These are phyloP conservation scores for Chaetoceros tenuissimus DNA, from an alignment of 108 stramenopile species.

Conservation along the genomic window DNA sequence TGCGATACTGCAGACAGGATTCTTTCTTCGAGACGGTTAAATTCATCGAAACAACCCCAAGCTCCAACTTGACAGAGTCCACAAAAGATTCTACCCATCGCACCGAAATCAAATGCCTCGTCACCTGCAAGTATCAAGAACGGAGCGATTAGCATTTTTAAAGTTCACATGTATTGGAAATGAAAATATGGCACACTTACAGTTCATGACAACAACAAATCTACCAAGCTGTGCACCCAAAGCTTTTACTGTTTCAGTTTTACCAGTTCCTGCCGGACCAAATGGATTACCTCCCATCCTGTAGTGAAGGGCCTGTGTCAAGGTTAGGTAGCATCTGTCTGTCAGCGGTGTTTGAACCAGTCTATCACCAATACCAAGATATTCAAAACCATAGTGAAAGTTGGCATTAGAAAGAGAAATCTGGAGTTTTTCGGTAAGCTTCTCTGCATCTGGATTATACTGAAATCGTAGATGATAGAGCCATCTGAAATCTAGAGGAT, in stretches of 20 bases:
- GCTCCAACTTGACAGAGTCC: conserved; percentile 97
- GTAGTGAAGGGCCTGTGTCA: conserved; percentile 95
- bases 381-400: conserved; percentile 97
- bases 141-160: no score
- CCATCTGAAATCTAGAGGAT: conserved; percentile 82
- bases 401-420: conserved; percentile 90
- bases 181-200: conserved; percentile 26
- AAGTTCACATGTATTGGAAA: no score
- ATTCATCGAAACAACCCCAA: conserved; percentile 95
- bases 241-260: conserved; percentile 97
- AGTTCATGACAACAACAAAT: conserved; percentile 97
- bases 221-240: conserved; percentile 94
- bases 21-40: conserved; percentile 96
- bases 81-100: conserved; percentile 96
- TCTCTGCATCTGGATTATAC: conserved; percentile 65
- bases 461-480: conserved; percentile 87
- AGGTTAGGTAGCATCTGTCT: conserved; percentile 94
- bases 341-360: conserved; percentile 97
- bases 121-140: conserved; percentile 36
- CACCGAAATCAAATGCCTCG: conserved; percentile 94
- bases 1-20: conserved; percentile 96
- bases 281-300: conserved; percentile 97
- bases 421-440: conserved; percentile 64
- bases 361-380: conserved; percentile 95
- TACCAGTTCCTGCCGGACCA: conserved; percentile 99